These are phyloP conservation scores for Boletus patriciae DNA, from an alignment of 768 basidiomycete species.

Conservation along the genomic window DNA sequence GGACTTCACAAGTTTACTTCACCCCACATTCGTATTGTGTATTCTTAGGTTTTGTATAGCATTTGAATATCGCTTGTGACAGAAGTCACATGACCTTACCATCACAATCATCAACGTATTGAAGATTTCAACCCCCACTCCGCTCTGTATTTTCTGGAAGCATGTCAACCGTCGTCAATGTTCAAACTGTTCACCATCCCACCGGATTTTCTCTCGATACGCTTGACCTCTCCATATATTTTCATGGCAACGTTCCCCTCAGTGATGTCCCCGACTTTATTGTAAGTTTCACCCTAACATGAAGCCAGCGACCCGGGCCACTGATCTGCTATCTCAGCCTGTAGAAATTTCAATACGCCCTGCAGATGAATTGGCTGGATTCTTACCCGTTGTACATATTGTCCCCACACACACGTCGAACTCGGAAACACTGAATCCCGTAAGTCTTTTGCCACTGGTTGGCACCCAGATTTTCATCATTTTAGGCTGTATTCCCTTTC, in stretches of 20 bases:
- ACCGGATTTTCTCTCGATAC: background rate
- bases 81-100: background rate
- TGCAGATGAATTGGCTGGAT: background rate
- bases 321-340: background rate
- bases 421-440: background rate
- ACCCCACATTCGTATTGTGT: too few species aligned
- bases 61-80: too few species aligned
- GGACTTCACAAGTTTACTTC: too few species aligned
- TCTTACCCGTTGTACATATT: background rate
- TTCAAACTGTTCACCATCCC: background rate
- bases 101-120: too few species aligned
- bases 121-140: background rate
- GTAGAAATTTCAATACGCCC: background rate
- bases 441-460: background rate
- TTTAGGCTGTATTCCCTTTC: background rate
- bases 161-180: background rate
- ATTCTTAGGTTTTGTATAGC: too few species aligned
- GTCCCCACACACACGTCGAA: background rate
- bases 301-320: background rate
- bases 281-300: background rate
- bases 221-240: background rate
- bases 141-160: background rate
- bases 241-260: background rate
- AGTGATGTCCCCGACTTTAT: background rate
- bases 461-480: background rate